Evolutionary conservation across 1,284 basidiomycete genomes (phyloP), one percentile per base, ranked within the genome.

Genomic region (Puccinia horiana): DNA sequence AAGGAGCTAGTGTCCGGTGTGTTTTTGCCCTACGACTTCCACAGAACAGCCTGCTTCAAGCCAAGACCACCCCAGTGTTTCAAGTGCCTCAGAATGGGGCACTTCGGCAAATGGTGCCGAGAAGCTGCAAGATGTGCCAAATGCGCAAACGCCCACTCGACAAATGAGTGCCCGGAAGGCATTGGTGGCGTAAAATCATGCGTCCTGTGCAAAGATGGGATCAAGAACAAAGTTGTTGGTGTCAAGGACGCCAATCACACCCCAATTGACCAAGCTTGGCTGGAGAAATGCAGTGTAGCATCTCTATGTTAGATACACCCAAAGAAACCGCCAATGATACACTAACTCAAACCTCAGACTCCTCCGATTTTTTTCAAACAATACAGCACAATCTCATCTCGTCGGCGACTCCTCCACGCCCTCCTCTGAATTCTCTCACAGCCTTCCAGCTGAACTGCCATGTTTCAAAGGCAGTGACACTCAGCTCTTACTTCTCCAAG

Each of bases 61-160:
- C 58, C 58, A 29, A 12, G 26, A 29, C 58, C 58, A 6, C 58
- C 58, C 18, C 58, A 63, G 32, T 63, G 58, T 23, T n/a, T n/a
- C n/a, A n/a, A n/a, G n/a, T n/a, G n/a, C n/a, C n/a, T n/a, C n/a
- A n/a, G n/a, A n/a, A n/a, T 63, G 26, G 58, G 58, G 4, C 58
- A 77, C 29, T 61, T 42, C 23, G 42, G 61, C 9, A 11, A 47
- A 65, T 63, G 56, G 56, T 77, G 75, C 32, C 29, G 61, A 47
- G 35, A 44, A 18, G 14, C 26, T 1, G 75, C 75, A 5, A 40
- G 29, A 44, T 77, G 75, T 32, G 54, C 20, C 1, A 77, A 77
- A 42, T 77, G 75, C 35, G 58, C 29, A 9, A 42, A 65, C 11
- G 14, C 14, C 9, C 75, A 77, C 58, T 29, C n/a, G n/a, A n/a